Percentiles rank a stretch among this genome's conserved stretches.
Conservation (phyloP, 169 alveolate species). For the Cryptosporidium canis region DNA sequence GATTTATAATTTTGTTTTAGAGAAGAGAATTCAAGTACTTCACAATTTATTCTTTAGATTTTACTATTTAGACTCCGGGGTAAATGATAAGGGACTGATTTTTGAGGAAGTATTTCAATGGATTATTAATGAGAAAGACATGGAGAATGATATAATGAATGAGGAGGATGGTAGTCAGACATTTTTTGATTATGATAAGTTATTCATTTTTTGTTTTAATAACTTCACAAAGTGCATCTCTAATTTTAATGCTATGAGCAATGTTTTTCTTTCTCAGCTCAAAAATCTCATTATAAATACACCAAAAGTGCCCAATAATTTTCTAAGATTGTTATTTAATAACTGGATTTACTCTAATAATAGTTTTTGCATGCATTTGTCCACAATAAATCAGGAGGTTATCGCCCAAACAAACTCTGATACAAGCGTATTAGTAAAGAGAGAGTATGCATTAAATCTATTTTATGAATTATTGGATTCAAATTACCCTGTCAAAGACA, state of each 20-base stretch:
- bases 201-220: conserved; percentile 26
- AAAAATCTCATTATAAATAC: conserved; percentile 29
- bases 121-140: not conserved
- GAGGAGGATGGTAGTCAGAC: not conserved
- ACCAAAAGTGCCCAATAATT: conserved; percentile 17
- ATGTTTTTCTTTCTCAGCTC: conserved; percentile 9
- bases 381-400: not conserved
- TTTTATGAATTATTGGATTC: conserved; percentile 11
- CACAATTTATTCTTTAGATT: conserved; percentile 51
- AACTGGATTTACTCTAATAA: conserved; percentile 18
- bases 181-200: conserved; percentile 7
- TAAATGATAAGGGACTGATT: not conserved
- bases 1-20: conserved; percentile 39
- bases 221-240: conserved; percentile 17
- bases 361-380: conserved; percentile 1
- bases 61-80: not conserved
- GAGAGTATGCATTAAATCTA: conserved; percentile 53
- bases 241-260: conserved; percentile 7
- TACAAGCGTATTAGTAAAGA: not conserved
- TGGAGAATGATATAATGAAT: not conserved
- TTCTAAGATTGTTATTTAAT: conserved; percentile 23
- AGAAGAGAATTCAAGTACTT: conserved; percentile 16
- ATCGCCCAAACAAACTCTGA: not conserved
- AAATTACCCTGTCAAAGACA: conserved; percentile 14
- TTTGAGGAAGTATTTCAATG: not conserved